A percentile compares a stretch with the other conserved stretches of the same genome.
Evolutionary conservation across 2,329 filamentous ascomycete species (phyloP).

Genomic region (Colletotrichum navitas): DNA sequence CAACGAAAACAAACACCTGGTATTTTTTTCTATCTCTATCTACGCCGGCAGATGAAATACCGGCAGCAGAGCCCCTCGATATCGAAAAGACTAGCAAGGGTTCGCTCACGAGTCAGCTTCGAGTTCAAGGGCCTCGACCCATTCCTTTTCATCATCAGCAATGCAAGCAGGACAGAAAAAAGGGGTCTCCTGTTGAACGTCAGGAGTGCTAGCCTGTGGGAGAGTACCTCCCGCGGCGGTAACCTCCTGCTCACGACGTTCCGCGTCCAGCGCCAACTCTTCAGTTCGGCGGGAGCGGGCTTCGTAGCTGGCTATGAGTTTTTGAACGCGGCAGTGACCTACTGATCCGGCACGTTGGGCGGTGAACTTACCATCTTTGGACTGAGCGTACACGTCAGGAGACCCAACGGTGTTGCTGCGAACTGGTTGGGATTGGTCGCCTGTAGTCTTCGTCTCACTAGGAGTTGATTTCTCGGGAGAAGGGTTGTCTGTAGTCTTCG

Average conservation of each 20-base stretch:
- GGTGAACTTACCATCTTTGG: not conserved
- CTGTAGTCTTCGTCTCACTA: no score
- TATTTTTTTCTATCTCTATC: not conserved
- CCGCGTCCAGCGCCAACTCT: not conserved
- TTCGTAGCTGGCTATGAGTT: slow-evolving; percentile 29
- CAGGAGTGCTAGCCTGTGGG: no score
- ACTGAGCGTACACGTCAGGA: not conserved
- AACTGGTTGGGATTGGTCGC: not conserved
- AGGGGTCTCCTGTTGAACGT: no score
- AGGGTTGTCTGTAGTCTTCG: not conserved
- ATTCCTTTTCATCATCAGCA: slow-evolving; percentile 4
- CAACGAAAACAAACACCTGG: not conserved
- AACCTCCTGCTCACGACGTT: not conserved
- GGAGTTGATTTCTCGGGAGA: not conserved
- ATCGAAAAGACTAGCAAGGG: no score
- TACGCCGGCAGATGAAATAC: not conserved
- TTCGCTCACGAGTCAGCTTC: not conserved
- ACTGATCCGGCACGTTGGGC: not conserved
- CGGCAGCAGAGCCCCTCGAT: not conserved
- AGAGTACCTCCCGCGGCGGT: no score
- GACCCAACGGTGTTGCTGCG: slow-evolving; percentile 3
- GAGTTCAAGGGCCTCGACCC: not conserved
- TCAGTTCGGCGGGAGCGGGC: not conserved
- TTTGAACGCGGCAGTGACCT: slow-evolving; percentile 7
- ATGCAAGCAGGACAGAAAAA: not conserved